Evolutionary conservation across 805 yeast genomes (phyloP), one percentile per base, ranked within the genome.

Genomic region (Suhomyces faveliae): DNA sequence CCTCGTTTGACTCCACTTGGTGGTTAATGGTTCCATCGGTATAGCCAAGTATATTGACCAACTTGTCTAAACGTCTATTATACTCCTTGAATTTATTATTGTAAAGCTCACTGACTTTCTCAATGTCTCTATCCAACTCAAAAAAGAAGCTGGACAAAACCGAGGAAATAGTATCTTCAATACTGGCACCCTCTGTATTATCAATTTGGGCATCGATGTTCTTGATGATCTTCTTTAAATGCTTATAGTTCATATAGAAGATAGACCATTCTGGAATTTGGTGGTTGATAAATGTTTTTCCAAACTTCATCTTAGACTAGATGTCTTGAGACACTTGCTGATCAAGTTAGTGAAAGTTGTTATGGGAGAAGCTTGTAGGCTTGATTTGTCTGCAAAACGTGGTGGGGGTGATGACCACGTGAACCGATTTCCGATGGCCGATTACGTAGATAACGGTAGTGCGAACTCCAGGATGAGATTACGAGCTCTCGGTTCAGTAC

Each of bases 241-340:
- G 81, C 64, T 90, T 92, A 68, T 92, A 92, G 68, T 89, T 87
- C 76, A 92, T 79, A 61, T 92, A 92, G 58, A 78, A 78, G 49
- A 80, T 79, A 43, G 82, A 76, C 98, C 98, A 92, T 67, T 90
- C 96, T 3, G 97, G 97, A 48, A 91, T 89, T 73, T 90, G 96
- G 67, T 92, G 96, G 42, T 87, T 75, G 25, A 82, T 70, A 55
- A 88, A 66, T 3, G 89, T 85, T 65, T 87, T 88, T 22, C 92
- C 95, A 63, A 87, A 88, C 74, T 86, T 86, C 92, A 86, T 86
- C 37, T 33, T 33, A 21, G 41, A 38, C 37, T 33, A 33, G 19
- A 15, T 15, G 37, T 33, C 37, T 33, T 33, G 19, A 17, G 37
- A 33, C 8, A 15, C 37, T 33, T 33, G 37, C 15, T 20, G 37